Percentiles rank a stretch among this genome's conserved stretches.
Evolutionary conservation across 1,139 yeast species (phyloP).

Genomic region (Blastobotrys proliferans): DNA sequence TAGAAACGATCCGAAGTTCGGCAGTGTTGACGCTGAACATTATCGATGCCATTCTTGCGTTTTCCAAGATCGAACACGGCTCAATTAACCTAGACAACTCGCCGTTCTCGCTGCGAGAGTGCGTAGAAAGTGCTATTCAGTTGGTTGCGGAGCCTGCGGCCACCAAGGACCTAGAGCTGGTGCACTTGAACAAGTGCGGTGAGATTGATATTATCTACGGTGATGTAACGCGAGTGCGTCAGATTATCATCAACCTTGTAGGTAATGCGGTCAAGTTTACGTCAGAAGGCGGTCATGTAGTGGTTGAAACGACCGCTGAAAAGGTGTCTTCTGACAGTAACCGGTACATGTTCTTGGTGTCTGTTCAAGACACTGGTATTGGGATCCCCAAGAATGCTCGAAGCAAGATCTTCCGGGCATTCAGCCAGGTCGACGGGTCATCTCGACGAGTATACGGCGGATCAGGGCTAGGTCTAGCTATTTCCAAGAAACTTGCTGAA

Average conservation of each 20-base stretch:
- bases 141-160: conserved; percentile 52
- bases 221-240: conserved; percentile 51
- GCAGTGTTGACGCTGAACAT: conserved; percentile 53
- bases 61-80: conserved; percentile 56
- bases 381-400: conserved; percentile 52
- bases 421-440: conserved; percentile 60
- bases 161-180: conserved; percentile 46
- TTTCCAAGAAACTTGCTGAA: conserved; percentile 54
- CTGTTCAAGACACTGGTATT: conserved; percentile 57
- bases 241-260: conserved; percentile 50
- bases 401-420: conserved; percentile 52
- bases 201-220: conserved; percentile 45
- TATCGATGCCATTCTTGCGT: conserved; percentile 55
- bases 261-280: conserved; percentile 61
- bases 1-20: conserved; percentile 50
- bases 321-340: conserved; percentile 34
- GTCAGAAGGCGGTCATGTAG: conserved; percentile 44
- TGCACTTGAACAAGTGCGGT: conserved; percentile 45
- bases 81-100: conserved; percentile 45
- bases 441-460: conserved; percentile 57
- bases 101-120: conserved; percentile 49
- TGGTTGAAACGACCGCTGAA: conserved; percentile 40
- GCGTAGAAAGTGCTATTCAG: conserved; percentile 52
- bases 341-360: conserved; percentile 43
- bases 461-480: conserved; percentile 57